Evolutionary conservation across 345 rosid species (phyloP).

Genomic region (Turritis glabra): DNA sequence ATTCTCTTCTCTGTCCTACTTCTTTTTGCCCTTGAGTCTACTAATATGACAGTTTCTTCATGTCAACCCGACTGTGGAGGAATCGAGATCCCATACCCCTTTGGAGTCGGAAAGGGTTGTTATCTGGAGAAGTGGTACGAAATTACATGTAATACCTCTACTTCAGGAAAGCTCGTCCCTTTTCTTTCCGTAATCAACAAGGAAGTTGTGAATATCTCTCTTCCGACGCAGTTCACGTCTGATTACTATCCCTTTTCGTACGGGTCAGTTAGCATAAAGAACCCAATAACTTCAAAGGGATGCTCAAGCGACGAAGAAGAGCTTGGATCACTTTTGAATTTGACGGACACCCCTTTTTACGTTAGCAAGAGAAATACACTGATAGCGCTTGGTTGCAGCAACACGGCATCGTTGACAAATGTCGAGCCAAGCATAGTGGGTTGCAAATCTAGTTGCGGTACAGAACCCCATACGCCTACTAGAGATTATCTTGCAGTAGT

Average conservation of each 20-base stretch:
- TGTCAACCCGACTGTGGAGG: not conserved
- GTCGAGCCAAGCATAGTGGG: not conserved
- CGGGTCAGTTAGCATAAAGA: not conserved
- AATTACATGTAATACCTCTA: not conserved
- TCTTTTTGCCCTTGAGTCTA: not conserved
- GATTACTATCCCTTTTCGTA: too few relatives aligned
- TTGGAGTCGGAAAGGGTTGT: not conserved
- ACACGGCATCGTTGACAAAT: not conserved
- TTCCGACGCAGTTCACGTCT: too few relatives aligned
- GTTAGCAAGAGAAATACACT: not conserved
- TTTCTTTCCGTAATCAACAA: not conserved
- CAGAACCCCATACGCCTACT: too few relatives aligned
- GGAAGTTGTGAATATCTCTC: not conserved
- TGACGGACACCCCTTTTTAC: not conserved
- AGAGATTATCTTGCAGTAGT: not conserved
- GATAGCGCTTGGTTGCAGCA: slow-evolving; percentile 3
- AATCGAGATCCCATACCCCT: not conserved
- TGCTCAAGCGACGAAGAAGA: not conserved
- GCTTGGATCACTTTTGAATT: not conserved
- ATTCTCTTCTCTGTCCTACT: not conserved
- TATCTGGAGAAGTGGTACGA: not conserved
- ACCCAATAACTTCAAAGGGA: slow-evolving; percentile 4
- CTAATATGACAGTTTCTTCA: not conserved
- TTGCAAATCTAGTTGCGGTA: not conserved
- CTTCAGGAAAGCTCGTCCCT: not conserved